phyloP scores from a whole-genome alignment of 1,139 yeast genomes.

The Hanseniaspora sp. region DNA sequence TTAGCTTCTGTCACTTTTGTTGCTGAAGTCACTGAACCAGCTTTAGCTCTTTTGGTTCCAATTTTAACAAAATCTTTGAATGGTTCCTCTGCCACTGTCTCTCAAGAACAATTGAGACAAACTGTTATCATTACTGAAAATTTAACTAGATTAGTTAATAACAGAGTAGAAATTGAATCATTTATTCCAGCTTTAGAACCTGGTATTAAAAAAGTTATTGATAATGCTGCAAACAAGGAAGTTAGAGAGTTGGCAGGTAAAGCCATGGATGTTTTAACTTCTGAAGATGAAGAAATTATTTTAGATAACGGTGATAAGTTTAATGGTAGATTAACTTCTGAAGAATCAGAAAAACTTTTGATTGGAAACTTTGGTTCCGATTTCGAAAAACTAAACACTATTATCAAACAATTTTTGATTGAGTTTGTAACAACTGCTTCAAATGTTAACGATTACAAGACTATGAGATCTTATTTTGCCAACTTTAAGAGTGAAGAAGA shows the following conservation, averaged over 20 bases:
- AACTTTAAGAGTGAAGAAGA: constrained; percentile 37
- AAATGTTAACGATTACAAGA: constrained; percentile 83
- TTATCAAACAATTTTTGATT: constrained; percentile 40
- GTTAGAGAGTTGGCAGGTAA: constrained; percentile 87
- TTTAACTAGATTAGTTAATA: constrained; percentile 87
- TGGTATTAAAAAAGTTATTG: constrained; percentile 76
- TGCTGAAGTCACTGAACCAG: constrained; percentile 96
- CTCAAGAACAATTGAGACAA: constrained; percentile 87
- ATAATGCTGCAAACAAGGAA: constrained; percentile 90
- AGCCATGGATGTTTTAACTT: constrained; percentile 69
- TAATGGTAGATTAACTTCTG: constrained; percentile 58
- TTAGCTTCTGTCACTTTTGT: constrained; percentile 92
- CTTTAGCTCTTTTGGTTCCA: constrained; percentile 80
- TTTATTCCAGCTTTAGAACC: constrained; percentile 81
- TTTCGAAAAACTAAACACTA: constrained; percentile 26
- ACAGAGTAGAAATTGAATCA: constrained; percentile 79
- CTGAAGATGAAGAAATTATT: constrained; percentile 45
- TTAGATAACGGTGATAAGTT: constrained; percentile 47
- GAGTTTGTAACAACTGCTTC: constrained; percentile 57
- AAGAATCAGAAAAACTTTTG: constrained; percentile 43
- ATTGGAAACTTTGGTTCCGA: constrained; percentile 29
- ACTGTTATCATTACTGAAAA: constrained; percentile 94
- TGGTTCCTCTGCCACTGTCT: constrained; percentile 48
- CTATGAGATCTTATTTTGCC: constrained; percentile 50
- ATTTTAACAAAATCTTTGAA: constrained; percentile 84